Evolutionary conservation across 2,329 filamentous ascomycete genomes (phyloP).

Genomic region (Fusarium solani-melongenae): DNA sequence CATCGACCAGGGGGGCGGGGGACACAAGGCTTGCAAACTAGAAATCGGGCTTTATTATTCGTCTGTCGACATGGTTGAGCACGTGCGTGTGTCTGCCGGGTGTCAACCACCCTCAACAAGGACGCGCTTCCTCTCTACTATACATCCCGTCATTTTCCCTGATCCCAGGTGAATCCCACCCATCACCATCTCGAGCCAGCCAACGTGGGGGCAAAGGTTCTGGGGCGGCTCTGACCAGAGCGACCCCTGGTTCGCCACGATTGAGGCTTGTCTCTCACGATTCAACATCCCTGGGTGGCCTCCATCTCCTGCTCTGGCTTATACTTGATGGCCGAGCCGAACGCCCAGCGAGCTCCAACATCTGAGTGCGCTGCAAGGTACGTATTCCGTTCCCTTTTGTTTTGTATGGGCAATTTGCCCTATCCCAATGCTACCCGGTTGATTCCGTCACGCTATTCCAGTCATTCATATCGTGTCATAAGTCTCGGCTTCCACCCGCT

Average conservation of each 20-base stretch:
- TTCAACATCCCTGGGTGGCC: constrained; percentile 31
- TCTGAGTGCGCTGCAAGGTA: constrained; percentile 13
- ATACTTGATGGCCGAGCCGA: constrained; percentile 11
- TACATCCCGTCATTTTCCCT: constrained; percentile 18
- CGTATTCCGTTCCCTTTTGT: constrained; percentile 4
- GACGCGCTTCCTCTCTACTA: constrained; percentile 11
- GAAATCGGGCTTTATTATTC: constrained; percentile 29
- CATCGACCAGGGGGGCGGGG: constrained; percentile 4
- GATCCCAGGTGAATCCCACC: constrained; percentile 37
- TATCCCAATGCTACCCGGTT: not conserved
- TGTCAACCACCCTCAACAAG: constrained; percentile 11
- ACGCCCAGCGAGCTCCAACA: constrained; percentile 1
- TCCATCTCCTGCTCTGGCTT: constrained; percentile 4
- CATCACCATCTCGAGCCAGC: constrained; percentile 40
- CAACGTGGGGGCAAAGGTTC: constrained; percentile 42
- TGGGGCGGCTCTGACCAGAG: constrained; percentile 30
- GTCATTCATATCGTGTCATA: constrained; percentile 23
- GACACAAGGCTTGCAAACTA: constrained; percentile 9
- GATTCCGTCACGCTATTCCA: not conserved
- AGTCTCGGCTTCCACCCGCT: not conserved
- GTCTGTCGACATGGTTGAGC: constrained; percentile 33
- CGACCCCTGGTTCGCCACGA: constrained; percentile 29
- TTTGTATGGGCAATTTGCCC: constrained; percentile 10
- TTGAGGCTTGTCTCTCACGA: constrained; percentile 27
- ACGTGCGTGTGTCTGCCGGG: constrained; percentile 37